Evolutionary conservation across 805 yeast genomes (phyloP).

Genomic region (Zygosaccharomyces gambellarensis): DNA sequence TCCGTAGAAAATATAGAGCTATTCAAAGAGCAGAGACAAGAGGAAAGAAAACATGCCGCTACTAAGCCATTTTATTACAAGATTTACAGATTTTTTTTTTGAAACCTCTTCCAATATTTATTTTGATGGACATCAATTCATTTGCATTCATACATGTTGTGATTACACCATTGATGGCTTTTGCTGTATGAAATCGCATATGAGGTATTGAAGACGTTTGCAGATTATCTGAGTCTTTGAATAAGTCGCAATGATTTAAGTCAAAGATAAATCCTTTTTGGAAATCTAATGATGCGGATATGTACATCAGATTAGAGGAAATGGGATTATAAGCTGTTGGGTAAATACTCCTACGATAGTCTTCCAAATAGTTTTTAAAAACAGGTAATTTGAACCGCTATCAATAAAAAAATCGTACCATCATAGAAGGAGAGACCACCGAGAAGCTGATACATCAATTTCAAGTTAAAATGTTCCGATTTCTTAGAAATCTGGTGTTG

Average conservation of each 20-base stretch:
- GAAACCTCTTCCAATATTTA: neutral
- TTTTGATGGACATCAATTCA: neutral
- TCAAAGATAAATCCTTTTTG: neutral
- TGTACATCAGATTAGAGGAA: too few species aligned
- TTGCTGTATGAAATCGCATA: neutral
- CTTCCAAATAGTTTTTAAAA: neutral
- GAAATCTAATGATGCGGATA: neutral
- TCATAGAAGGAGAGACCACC: neutral
- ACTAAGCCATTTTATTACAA: constrained; percentile 33
- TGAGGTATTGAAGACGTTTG: too few species aligned
- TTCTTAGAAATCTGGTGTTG: too few species aligned
- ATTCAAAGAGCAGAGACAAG: constrained; percentile 38
- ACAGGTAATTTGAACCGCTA: neutral
- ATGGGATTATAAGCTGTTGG: too few species aligned
- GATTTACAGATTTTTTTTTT: constrained; percentile 37
- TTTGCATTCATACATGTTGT: neutral
- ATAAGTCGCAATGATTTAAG: neutral
- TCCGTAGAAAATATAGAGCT: constrained; percentile 45
- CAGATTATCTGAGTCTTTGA: neutral
- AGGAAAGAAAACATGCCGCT: constrained; percentile 31
- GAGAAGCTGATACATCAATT: too few species aligned
- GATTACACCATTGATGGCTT: neutral
- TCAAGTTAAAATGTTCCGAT: too few species aligned
- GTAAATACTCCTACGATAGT: neutral
- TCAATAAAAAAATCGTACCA: neutral